Evolutionary conservation across 2,329 filamentous ascomycete species (phyloP), one percentile per base, ranked within the genome.

Genomic region (Fusarium compactum): DNA sequence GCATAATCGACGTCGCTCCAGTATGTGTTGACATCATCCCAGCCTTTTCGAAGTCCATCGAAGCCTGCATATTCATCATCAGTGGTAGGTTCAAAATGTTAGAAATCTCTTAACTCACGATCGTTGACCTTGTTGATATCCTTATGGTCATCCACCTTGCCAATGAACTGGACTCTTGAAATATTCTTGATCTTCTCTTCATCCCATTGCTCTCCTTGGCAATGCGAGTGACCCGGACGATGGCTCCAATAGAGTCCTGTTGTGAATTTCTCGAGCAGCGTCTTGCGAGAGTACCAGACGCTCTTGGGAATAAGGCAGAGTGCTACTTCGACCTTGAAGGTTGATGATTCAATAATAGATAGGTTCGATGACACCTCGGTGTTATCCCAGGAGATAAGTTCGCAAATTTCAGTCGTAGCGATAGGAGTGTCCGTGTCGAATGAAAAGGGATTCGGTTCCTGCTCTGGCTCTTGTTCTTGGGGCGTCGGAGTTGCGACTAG

Each of bases 1-100:
- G 66, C 60, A 25, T 69, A 69, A 46, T 69, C 66, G 2, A 69
- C 40, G 3, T 66, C 30, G 1, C 40, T 69, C 66, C 66, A 69
- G 51, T 40, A 69, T 20, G 41, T 34, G 8, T 69, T 66, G 2
- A 32, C 8, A 18, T 69, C 61, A 15, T 54, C 7, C 66, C 66
- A 69, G 6, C 18, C 50, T 18, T 32, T 20, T 9, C 27, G 9
- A 4, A 69, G 56, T 1, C 30, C 18, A 3, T 69, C 41, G 12
- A 66, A 69, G 30, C 29, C 66, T 69, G 30, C 0, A 24, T 16
- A 24, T 4, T 2, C 1, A 4, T 2, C 8, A 5, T 69, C 7
- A 69, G 60, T 2, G 9, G 1, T 0, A 16, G 9, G 8, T 6
- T 16, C 20, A 6, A 20, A 1, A 14, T 14, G 9, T 10, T 10